These are phyloP conservation scores for Leccinum subgranulosum DNA, from an alignment of 768 basidiomycete genomes.

Conservation along the genomic window DNA sequence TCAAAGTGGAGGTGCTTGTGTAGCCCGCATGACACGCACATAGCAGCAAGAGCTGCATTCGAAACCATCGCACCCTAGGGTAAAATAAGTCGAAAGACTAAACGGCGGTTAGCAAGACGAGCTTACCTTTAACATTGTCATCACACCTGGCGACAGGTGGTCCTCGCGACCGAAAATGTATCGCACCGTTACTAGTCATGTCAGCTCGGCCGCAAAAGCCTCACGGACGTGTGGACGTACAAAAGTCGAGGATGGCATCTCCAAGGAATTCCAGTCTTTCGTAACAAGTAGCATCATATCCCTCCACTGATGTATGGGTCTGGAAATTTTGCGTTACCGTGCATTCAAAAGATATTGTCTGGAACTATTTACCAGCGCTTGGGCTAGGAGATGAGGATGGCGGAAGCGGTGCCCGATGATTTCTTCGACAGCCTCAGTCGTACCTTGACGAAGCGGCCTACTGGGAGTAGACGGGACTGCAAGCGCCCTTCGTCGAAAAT, in stretches of 20 bases:
- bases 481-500: conserved; percentile 52
- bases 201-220: background rate
- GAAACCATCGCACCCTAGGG: conserved; percentile 81
- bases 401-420: conserved; percentile 64
- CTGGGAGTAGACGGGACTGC: conserved; percentile 42
- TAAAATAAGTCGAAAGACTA: background rate
- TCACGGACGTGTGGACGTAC: conserved; percentile 40
- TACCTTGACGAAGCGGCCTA: conserved; percentile 44
- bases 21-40: conserved; percentile 69
- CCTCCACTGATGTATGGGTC: conserved; percentile 66
- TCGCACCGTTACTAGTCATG: conserved; percentile 60
- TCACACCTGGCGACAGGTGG: conserved; percentile 65
- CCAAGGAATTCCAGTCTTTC: conserved; percentile 84
- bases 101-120: background rate
- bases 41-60: conserved; percentile 70
- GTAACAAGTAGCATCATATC: conserved; percentile 55
- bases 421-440: conserved; percentile 54
- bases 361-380: conserved; percentile 60
- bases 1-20: conserved; percentile 59
- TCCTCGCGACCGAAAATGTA: conserved; percentile 66
- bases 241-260: conserved; percentile 80
- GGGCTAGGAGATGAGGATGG: conserved; percentile 59
- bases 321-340: conserved; percentile 30
- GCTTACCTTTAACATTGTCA: conserved; percentile 73
- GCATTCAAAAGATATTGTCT: background rate